A percentile compares a stretch with the other conserved stretches of the same genome.
These are phyloP conservation scores for Fusarium sarcochroum DNA, from an alignment of 2,329 filamentous ascomycete species.

Conservation along the genomic window DNA sequence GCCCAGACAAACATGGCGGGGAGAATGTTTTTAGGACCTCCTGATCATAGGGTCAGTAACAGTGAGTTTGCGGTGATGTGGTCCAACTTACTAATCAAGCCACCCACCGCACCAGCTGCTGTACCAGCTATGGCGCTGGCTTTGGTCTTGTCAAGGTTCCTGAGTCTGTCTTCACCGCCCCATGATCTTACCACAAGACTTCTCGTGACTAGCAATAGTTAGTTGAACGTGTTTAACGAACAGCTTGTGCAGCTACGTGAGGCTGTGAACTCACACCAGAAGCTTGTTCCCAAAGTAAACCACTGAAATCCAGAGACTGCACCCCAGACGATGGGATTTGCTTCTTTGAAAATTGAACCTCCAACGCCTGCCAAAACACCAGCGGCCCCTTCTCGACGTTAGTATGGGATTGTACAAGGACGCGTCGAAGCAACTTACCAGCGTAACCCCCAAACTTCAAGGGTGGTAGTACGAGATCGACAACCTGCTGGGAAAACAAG, in stretches of 20 bases:
- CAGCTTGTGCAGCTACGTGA: background rate
- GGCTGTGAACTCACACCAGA: constrained; percentile 72
- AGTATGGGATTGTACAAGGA: constrained; percentile 25
- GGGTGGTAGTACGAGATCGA: constrained; percentile 64
- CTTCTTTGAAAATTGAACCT: constrained; percentile 78
- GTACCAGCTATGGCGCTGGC: constrained; percentile 80
- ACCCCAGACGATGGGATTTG: constrained; percentile 78
- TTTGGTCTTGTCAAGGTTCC: constrained; percentile 70
- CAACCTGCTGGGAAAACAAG: constrained; percentile 59
- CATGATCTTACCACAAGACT: constrained; percentile 62
- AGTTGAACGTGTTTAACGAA: constrained; percentile 6
- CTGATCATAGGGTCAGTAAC: constrained; percentile 52
- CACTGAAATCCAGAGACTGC: constrained; percentile 82
- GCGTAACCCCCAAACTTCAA: constrained; percentile 71
- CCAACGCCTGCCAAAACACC: constrained; percentile 77
- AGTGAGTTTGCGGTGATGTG: background rate
- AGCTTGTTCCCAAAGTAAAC: constrained; percentile 82
- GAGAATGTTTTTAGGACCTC: constrained; percentile 66
- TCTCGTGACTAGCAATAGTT: constrained; percentile 61
- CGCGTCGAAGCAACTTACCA: constrained; percentile 58
- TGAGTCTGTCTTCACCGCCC: constrained; percentile 67
- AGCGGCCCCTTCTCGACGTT: constrained; percentile 63
- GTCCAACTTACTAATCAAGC: constrained; percentile 63
- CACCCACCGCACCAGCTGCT: constrained; percentile 74
- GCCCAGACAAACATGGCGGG: constrained; percentile 66